A percentile compares a stretch with the other conserved stretches of the same genome.
Conservation (phyloP, 345 rosid genomes). For the Rhodamnia argentea region DNA sequence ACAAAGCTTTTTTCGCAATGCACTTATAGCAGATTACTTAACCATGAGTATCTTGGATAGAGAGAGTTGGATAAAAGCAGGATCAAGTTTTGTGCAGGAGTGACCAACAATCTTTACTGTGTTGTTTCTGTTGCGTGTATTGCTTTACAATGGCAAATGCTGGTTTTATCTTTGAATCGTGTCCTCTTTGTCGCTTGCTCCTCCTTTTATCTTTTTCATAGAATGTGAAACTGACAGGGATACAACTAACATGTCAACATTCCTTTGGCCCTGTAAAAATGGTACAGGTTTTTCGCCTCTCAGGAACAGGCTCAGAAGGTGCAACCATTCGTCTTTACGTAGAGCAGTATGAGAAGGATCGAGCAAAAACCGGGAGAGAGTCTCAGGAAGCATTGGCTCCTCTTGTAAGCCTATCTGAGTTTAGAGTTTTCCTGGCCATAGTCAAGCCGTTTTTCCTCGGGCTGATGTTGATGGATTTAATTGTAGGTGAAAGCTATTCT, state of each 20-base stretch:
- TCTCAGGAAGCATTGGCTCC: slow-evolving; percentile 87
- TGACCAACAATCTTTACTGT: not conserved
- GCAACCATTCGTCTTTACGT: slow-evolving; percentile 93
- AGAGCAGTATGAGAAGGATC: slow-evolving; percentile 92
- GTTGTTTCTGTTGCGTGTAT: not conserved
- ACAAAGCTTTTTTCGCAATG: too few species aligned
- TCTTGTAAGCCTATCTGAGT: slow-evolving; percentile 36
- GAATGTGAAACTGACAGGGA: not conserved
- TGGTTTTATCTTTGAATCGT: not conserved
- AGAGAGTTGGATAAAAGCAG: not conserved
- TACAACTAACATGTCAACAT: not conserved
- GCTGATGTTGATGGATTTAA: not conserved
- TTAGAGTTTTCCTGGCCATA: not conserved
- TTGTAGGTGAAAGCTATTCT: slow-evolving; percentile 87
- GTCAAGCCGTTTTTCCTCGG: not conserved
- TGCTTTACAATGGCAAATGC: not conserved
- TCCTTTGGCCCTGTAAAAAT: not conserved
- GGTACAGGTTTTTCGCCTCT: slow-evolving; percentile 78
- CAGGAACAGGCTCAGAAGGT: slow-evolving; percentile 98
- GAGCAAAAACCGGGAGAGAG: slow-evolving; percentile 79
- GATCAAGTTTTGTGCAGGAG: not conserved
- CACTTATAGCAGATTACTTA: too few species aligned
- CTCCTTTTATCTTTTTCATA: not conserved
- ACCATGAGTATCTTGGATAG: not conserved
- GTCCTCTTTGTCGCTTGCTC: not conserved